Conservation (phyloP, 306 rosid genomes). For the Cyamopsis tetragonoloba region DNA sequence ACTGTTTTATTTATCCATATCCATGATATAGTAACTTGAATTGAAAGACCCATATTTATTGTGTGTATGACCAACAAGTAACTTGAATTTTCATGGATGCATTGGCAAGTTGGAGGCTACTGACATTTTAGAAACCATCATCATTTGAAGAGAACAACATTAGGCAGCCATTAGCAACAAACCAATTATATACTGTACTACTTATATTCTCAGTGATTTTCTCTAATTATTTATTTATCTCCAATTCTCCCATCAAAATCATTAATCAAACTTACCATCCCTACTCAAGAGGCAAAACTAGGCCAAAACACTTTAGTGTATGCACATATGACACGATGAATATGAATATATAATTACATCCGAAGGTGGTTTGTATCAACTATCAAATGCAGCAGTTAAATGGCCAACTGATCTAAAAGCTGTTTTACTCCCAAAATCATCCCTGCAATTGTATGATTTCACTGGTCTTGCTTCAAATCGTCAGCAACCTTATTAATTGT, state of each 20-base stretch:
- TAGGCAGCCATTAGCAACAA: too few relatives aligned
- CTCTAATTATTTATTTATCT: not conserved
- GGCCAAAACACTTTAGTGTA: constrained; percentile 4
- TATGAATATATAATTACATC: not conserved
- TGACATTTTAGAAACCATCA: not conserved
- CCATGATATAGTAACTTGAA: too few relatives aligned
- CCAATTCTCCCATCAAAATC: not conserved
- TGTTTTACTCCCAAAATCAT: constrained; percentile 23
- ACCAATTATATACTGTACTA: not conserved
- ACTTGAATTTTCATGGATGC: not conserved
- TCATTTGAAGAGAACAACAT: too few relatives aligned
- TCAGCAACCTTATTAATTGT: constrained; percentile 49
- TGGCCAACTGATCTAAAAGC: constrained; percentile 52
- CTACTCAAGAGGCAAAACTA: too few relatives aligned
- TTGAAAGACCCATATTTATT: too few relatives aligned
- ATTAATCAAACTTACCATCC: too few relatives aligned
- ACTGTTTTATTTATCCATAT: too few relatives aligned
- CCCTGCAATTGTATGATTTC: constrained; percentile 42
- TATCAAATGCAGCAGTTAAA: constrained; percentile 50
- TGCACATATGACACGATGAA: not conserved
- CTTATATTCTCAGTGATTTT: not conserved
- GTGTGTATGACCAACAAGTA: not conserved
- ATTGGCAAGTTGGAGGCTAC: not conserved
- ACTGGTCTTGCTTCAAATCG: constrained; percentile 37
- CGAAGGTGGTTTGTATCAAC: constrained; percentile 7